Conservation (phyloP, 169 alveolate genomes). For the Cryptosporidium bovis region DNA sequence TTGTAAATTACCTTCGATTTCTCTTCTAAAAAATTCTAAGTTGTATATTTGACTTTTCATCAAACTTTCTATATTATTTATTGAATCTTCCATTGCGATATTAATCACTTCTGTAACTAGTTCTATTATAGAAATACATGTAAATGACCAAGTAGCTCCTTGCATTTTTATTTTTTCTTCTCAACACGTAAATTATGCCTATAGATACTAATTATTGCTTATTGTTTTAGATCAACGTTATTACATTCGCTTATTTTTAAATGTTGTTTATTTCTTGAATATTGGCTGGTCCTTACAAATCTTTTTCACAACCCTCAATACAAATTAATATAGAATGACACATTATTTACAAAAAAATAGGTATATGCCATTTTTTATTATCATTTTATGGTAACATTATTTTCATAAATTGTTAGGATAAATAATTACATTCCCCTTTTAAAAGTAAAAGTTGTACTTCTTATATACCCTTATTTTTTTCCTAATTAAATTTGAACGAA, state of each 20-base stretch:
- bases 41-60: background rate
- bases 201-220: background rate
- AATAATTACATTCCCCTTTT: too few species aligned
- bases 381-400: too few species aligned
- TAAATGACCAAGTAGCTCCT: background rate
- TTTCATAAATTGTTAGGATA: too few species aligned
- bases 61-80: constrained; percentile 12
- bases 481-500: too few species aligned
- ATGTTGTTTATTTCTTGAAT: background rate
- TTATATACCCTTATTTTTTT: too few species aligned
- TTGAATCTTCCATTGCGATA: constrained; percentile 14
- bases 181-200: background rate
- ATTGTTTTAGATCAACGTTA: background rate
- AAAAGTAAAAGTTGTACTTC: too few species aligned
- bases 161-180: background rate
- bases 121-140: background rate
- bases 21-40: background rate
- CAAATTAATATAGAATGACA: background rate
- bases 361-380: too few species aligned
- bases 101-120: background rate
- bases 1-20: background rate
- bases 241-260: background rate
- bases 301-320: background rate
- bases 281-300: background rate
- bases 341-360: background rate